Evolutionary conservation across 2,329 filamentous ascomycete genomes (phyloP).

Genomic region (Cladophialophora exuberans): DNA sequence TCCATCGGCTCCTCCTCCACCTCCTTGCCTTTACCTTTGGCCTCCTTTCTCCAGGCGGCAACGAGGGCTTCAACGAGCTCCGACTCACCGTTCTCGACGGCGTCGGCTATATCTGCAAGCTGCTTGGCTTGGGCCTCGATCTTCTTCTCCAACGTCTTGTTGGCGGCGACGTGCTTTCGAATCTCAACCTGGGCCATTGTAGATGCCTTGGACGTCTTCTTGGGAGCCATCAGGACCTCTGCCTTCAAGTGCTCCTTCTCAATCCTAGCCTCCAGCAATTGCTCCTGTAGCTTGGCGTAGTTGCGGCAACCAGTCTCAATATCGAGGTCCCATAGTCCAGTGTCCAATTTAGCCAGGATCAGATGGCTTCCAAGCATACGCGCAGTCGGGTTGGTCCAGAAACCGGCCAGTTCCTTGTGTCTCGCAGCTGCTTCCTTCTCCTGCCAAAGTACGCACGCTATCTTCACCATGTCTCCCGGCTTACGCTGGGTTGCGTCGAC

Average conservation of each 20-base stretch:
- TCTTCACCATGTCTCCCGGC: constrained; percentile 20
- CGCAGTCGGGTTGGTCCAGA: constrained; percentile 15
- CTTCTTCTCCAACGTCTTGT: no score
- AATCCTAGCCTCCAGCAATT: constrained; percentile 2
- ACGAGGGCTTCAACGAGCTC: no score
- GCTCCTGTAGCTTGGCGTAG: constrained; percentile 9
- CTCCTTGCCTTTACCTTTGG: constrained; percentile 6
- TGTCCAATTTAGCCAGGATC: constrained; percentile 15
- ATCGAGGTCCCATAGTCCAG: constrained; percentile 7
- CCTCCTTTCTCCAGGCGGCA: neutral
- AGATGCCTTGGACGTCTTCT: no score
- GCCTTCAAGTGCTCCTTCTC: neutral
- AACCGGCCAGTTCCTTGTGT: constrained; percentile 9
- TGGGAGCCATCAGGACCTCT: no score
- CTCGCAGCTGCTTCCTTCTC: constrained; percentile 10
- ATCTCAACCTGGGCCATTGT: no score
- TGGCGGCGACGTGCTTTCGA: no score
- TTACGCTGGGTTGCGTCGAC: constrained; percentile 2
- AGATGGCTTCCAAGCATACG: constrained; percentile 9
- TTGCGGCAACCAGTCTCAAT: neutral
- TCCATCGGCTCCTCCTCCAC: neutral
- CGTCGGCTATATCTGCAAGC: neutral
- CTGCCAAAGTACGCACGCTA: constrained; percentile 18
- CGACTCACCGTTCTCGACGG: no score
- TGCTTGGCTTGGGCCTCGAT: neutral